A percentile compares a stretch with the other conserved stretches of the same genome.
Evolutionary conservation across 2,329 filamentous ascomycete genomes (phyloP).

Genomic region (Sporothrix protearum): DNA sequence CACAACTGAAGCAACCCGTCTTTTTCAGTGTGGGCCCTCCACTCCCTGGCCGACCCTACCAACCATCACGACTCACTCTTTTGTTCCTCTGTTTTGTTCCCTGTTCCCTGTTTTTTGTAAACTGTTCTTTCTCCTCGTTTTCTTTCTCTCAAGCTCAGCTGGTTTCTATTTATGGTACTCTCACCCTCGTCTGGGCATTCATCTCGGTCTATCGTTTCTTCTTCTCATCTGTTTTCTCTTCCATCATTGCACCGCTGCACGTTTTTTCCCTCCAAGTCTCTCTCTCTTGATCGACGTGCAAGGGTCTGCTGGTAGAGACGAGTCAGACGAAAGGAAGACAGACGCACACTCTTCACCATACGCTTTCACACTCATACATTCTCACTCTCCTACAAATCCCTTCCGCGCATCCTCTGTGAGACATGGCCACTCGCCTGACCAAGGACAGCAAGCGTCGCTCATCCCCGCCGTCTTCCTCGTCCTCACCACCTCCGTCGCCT

Average conservation of each 20-base stretch:
- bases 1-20: background rate
- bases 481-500: background rate
- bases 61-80: background rate
- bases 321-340: background rate
- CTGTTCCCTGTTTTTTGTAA: background rate
- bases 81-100: background rate
- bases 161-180: conserved; percentile 18
- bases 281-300: background rate
- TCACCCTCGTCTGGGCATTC: background rate
- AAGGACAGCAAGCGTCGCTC: conserved; percentile 4
- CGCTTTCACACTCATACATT: background rate
- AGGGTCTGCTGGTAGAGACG: background rate
- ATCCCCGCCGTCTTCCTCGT: conserved; percentile 5
- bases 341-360: no score
- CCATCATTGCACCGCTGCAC: background rate
- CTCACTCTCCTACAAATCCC: background rate
- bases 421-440: conserved; percentile 13
- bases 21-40: background rate
- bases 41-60: background rate
- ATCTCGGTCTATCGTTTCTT: background rate
- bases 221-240: background rate
- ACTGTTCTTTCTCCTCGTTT: background rate
- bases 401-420: background rate
- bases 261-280: background rate
- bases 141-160: background rate